phyloP scores from a whole-genome alignment of 1,139 yeast genomes.

The Saccharomyces pastorianus region DNA sequence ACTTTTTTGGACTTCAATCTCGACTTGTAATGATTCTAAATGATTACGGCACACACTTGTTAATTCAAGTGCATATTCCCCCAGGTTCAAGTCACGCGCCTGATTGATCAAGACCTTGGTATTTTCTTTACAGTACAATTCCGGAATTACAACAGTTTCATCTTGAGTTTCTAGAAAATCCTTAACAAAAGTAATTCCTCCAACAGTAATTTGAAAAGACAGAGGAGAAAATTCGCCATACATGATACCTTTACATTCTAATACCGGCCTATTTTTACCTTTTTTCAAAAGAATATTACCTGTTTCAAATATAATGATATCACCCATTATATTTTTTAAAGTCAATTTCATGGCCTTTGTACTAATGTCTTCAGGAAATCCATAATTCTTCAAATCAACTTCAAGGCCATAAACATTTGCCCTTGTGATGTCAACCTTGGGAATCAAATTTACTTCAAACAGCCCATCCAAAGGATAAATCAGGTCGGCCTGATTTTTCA shows the following conservation, averaged over 20 bases:
- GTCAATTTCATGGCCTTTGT: constrained; percentile 17
- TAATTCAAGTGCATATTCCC: constrained; percentile 15
- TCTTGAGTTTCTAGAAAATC: constrained; percentile 11
- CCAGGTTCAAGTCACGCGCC: constrained; percentile 14
- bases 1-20: not conserved
- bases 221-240: constrained; percentile 22
- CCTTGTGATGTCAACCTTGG: constrained; percentile 6
- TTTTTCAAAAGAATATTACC: constrained; percentile 6
- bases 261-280: constrained; percentile 5
- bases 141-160: constrained; percentile 13
- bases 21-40: not conserved
- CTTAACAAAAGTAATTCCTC: constrained; percentile 22
- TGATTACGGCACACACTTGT: not conserved
- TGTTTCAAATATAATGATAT: constrained; percentile 13
- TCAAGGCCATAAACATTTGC: constrained; percentile 21
- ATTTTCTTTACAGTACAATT: constrained; percentile 12
- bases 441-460: constrained; percentile 12
- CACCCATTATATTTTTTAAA: constrained; percentile 15
- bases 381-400: constrained; percentile 13
- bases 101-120: constrained; percentile 15
- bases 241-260: constrained; percentile 16
- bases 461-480: constrained; percentile 23
- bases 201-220: constrained; percentile 20
- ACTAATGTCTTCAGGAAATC: constrained; percentile 16
- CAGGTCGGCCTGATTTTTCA: constrained; percentile 12